These are phyloP conservation scores for Herpotrichia juniperi DNA, from an alignment of 2,329 filamentous ascomycete species.

Conservation along the genomic window DNA sequence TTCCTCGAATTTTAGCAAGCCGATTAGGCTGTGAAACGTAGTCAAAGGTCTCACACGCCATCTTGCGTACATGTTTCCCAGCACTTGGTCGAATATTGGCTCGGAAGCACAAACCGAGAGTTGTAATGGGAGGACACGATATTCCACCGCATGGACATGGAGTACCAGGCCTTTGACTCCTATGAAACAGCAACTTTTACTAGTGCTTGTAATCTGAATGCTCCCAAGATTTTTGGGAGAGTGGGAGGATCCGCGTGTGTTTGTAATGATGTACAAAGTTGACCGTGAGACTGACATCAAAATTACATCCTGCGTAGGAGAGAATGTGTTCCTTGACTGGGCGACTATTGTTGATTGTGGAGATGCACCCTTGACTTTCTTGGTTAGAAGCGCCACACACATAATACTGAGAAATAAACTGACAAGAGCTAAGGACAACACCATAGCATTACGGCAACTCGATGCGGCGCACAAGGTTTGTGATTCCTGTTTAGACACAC, in stretches of 20 bases:
- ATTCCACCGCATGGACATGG: neutral
- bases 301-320: slow-evolving; percentile 23
- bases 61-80: too few relatives aligned
- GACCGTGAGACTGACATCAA: neutral
- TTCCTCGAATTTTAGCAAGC: neutral
- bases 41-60: too few relatives aligned
- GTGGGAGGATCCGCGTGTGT: too few relatives aligned
- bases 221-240: neutral
- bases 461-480: slow-evolving; percentile 57
- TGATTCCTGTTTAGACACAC: neutral
- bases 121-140: too few relatives aligned
- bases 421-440: slow-evolving; percentile 54
- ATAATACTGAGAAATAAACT: neutral
- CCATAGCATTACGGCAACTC: slow-evolving; percentile 60
- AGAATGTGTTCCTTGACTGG: slow-evolving; percentile 55
- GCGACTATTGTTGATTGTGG: slow-evolving; percentile 62
- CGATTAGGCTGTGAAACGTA: too few relatives aligned
- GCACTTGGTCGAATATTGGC: too few relatives aligned
- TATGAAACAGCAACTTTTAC: neutral
- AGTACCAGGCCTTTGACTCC: neutral
- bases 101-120: too few relatives aligned
- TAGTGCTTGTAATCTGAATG: neutral
- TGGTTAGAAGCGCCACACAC: slow-evolving; percentile 38
- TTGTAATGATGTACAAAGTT: too few relatives aligned
- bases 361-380: slow-evolving; percentile 57